These are phyloP conservation scores for Sporothrix dimorphospora DNA, from an alignment of 2,329 filamentous ascomycete genomes.

Conservation along the genomic window DNA sequence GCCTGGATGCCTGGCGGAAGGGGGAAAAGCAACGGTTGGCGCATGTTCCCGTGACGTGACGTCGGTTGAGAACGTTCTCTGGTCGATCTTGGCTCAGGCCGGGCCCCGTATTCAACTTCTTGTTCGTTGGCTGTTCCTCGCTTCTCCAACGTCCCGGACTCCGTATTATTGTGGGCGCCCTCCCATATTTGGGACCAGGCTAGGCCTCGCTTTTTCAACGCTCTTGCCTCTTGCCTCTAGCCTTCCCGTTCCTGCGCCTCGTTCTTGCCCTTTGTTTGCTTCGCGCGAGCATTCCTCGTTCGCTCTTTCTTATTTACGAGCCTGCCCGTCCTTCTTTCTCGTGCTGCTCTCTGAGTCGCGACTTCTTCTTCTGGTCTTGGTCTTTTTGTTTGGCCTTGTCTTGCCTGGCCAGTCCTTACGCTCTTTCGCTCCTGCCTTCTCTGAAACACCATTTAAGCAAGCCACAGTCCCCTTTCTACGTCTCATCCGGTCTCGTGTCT, in stretches of 20 bases:
- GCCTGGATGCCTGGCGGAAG: not conserved
- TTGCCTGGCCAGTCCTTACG: not conserved
- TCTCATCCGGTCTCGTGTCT: conserved; percentile 12
- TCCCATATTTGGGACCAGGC: not conserved
- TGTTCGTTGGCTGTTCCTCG: not conserved
- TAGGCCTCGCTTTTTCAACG: not conserved
- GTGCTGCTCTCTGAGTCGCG: not conserved
- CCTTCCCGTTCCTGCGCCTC: conserved; percentile 3
- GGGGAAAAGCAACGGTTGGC: not conserved
- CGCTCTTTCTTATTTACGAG: not conserved
- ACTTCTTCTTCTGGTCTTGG: not conserved
- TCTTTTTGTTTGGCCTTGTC: not conserved
- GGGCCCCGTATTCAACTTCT: not conserved
- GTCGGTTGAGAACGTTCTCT: not conserved
- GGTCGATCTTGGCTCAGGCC: not conserved
- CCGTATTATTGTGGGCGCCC: conserved; percentile 16
- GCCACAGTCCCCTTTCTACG: not conserved
- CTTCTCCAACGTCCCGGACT: not conserved
- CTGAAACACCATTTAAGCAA: conserved; percentile 17
- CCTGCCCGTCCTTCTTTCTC: not conserved
- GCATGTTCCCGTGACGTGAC: conserved; percentile 18
- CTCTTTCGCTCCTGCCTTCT: not conserved
- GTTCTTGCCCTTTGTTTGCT: conserved; percentile 13
- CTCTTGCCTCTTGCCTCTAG: not conserved
- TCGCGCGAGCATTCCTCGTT: not conserved